Percentiles rank a stretch among this genome's conserved stretches.
These are phyloP conservation scores for Fusarium pininemorale DNA, from an alignment of 2,329 filamentous ascomycete genomes.

Conservation along the genomic window DNA sequence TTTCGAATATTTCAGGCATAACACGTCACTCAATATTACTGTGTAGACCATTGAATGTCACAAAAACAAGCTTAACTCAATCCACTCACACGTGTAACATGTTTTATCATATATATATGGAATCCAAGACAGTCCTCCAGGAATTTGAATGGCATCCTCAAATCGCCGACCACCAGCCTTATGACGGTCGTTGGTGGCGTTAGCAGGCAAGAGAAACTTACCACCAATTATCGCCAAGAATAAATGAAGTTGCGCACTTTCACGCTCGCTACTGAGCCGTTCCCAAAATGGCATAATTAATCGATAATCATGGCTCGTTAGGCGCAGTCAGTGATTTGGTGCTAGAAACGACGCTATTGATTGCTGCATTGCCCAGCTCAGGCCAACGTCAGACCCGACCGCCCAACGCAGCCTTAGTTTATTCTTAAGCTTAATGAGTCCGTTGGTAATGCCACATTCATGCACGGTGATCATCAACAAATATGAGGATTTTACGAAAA, in stretches of 20 bases:
- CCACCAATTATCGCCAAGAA: background rate
- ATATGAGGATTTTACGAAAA: background rate
- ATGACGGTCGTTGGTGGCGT: background rate
- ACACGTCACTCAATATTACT: fast-evolving
- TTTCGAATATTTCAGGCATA: fast-evolving
- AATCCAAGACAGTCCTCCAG: background rate
- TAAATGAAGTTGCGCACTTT: background rate
- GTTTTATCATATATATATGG: fast-evolving
- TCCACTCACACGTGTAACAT: fast-evolving
- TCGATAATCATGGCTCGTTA: background rate
- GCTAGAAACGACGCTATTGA: background rate
- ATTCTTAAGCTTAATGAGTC: background rate
- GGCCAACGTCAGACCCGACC: background rate
- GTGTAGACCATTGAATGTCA: background rate
- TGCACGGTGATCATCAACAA: background rate
- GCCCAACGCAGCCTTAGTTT: background rate
- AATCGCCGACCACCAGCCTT: background rate
- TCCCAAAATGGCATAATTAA: background rate
- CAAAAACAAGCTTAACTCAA: background rate
- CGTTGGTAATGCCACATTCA: background rate
- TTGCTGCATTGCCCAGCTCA: background rate
- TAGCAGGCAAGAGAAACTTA: background rate
- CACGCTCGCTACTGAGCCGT: background rate
- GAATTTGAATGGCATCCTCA: fast-evolving
- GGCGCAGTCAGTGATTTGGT: background rate